Evolutionary conservation across 148 eudicot genomes (phyloP).

Genomic region (Cornus controversa): DNA sequence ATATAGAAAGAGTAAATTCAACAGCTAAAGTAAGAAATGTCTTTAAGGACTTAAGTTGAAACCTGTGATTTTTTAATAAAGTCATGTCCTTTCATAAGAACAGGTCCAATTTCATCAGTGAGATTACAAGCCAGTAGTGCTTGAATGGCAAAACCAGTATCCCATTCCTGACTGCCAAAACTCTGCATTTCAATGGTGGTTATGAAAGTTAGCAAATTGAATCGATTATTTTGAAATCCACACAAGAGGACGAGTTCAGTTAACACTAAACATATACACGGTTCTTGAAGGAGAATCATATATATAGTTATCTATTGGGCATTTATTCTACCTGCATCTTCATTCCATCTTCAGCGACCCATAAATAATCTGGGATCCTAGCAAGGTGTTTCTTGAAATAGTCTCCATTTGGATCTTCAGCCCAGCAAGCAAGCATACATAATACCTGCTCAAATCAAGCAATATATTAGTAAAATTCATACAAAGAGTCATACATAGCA

Average conservation of each 20-base stretch:
- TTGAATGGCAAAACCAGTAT: constrained; percentile 36
- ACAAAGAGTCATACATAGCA: not conserved
- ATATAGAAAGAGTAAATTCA: not conserved
- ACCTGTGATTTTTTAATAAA: constrained; percentile 37
- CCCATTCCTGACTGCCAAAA: constrained; percentile 42
- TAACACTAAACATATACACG: not conserved
- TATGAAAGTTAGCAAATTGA: not conserved
- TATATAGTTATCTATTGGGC: not conserved
- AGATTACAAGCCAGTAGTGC: constrained; percentile 30
- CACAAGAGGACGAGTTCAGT: not conserved
- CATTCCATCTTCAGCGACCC: constrained; percentile 42
- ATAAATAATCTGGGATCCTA: constrained; percentile 29
- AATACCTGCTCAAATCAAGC: constrained; percentile 8
- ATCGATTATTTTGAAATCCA: not conserved
- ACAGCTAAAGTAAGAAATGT: not conserved
- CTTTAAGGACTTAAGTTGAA: not conserved
- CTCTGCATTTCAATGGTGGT: constrained; percentile 19
- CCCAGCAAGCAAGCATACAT: constrained; percentile 26
- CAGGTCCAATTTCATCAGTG: constrained; percentile 22
- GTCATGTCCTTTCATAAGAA: constrained; percentile 25
- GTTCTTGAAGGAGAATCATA: no score
- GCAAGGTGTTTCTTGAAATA: constrained; percentile 33
- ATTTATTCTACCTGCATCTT: constrained; percentile 29
- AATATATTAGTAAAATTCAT: not conserved
- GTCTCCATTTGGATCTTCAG: constrained; percentile 27